Base-by-base conservation (phyloP, 768 basidiomycete species). In the Suillus variegatus region DNA sequence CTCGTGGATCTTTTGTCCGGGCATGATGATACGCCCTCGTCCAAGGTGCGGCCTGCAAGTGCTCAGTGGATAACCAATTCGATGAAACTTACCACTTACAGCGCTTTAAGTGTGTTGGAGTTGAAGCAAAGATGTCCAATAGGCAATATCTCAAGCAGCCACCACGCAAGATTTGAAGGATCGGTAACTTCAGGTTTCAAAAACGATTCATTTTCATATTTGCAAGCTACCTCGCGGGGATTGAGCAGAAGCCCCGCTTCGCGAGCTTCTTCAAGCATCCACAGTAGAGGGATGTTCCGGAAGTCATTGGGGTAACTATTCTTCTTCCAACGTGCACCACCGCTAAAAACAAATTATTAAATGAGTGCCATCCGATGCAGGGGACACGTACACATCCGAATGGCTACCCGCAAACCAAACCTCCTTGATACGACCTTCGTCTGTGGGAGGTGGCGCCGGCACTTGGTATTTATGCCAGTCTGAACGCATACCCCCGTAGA, bases 391-490 rank as follows among this genome's bases (percentile, higher is more conserved):
- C 74, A 75, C 67, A 28, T 75, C 71, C 1, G 68, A 68, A 52
- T 73, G 72, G 5, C 60, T 71, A 35, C 72, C 74, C 4, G 69
- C 56, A 67, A 75, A 75, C 74, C 74, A 75, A 35, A 74, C 74
- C 62, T 75, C 73, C 64, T 71, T 75, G 8, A 70, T 40, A 13
- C 52, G 52, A n/a, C 65, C 38, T 65, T 65, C 36, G 57, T 67
- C 54, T n/a, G 54, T 35, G 32, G 54, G 54, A 55, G 54, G 20
- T 12, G 10, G 32, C 10, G 20, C 20, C 2, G 32, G 6, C 16
- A 10, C 28, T 35, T n/a, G 32, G 10, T 12, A 20, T 35, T 35
- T 35, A 40, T 8, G 68, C 62, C 32, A 54, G 36, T 35, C 9
- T 7, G 20, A 58, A n/a, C 32, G 54, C 68, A 69, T 54, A 5